A percentile compares a stretch with the other conserved stretches of the same genome.
phyloP scores from a whole-genome alignment of 148 eudicot species.

The Dianthus caryophyllus region DNA sequence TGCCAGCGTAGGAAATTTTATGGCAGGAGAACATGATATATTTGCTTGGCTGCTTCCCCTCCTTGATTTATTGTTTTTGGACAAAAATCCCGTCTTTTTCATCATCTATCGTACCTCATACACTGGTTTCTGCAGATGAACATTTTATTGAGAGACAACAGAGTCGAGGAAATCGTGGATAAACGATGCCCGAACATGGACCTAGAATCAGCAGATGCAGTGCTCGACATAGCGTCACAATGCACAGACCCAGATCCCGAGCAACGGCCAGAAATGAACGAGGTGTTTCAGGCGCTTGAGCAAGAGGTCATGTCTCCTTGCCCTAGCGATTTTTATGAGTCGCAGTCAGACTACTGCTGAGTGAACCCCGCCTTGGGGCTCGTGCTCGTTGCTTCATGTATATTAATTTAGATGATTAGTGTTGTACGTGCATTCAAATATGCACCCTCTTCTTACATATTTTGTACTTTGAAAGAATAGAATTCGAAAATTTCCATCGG shows the following conservation, averaged over 20 bases:
- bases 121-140: conserved; percentile 51
- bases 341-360: conserved; percentile 82
- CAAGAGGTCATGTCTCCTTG: conserved; percentile 92
- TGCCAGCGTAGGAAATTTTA: too few species aligned
- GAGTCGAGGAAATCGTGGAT: conserved; percentile 61
- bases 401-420: conserved; percentile 9
- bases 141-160: conserved; percentile 46
- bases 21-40: background rate
- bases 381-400: conserved; percentile 12
- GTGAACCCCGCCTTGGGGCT: conserved; percentile 8
- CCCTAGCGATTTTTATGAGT: conserved; percentile 82
- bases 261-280: conserved; percentile 70
- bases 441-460: too few species aligned
- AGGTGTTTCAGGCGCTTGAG: conserved; percentile 74
- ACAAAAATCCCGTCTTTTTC: too few species aligned
- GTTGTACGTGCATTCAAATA: background rate
- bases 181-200: conserved; percentile 60
- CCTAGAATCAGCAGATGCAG: conserved; percentile 67
- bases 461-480: too few species aligned
- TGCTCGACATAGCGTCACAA: conserved; percentile 58
- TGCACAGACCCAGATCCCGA: conserved; percentile 81
- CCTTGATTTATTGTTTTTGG: too few species aligned
- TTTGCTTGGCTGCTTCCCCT: too few species aligned
- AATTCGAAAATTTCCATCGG: too few species aligned
- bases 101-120: background rate